Percentiles rank a stretch among this genome's conserved stretches.
Evolutionary conservation across 1,284 basidiomycete genomes (phyloP).

Genomic region (Chondrostereum purpureum): DNA sequence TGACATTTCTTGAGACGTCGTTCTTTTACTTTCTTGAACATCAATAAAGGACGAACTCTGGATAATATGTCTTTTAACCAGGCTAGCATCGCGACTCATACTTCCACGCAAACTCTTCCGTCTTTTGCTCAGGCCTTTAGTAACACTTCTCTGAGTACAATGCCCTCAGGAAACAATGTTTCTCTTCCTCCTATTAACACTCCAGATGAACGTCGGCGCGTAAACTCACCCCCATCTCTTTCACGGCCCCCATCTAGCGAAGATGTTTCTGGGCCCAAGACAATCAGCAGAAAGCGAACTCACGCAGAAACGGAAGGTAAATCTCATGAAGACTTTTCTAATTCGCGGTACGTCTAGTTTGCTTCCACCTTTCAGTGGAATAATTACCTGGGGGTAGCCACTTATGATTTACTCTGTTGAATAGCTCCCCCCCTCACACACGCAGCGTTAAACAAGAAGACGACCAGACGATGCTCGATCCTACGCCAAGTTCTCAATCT

Average conservation of each 20-base stretch:
- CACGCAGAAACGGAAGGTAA: slow-evolving; percentile 30
- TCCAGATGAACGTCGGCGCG: slow-evolving; percentile 23
- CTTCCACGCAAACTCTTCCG: slow-evolving; percentile 55
- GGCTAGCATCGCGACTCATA: slow-evolving; percentile 26
- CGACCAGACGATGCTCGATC: slow-evolving; percentile 41
- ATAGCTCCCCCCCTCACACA: slow-evolving; percentile 32
- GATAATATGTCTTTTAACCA: slow-evolving; percentile 34
- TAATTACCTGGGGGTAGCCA: neutral
- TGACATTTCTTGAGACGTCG: slow-evolving; percentile 10
- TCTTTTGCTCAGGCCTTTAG: slow-evolving; percentile 71
- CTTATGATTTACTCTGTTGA: slow-evolving; percentile 14
- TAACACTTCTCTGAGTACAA: slow-evolving; percentile 41
- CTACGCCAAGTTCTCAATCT: slow-evolving; percentile 25
- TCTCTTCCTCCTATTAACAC: slow-evolving; percentile 58
- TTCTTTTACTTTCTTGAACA: neutral
- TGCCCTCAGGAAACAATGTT: slow-evolving; percentile 38
- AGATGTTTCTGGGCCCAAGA: slow-evolving; percentile 19
- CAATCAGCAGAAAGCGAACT: slow-evolving; percentile 38
- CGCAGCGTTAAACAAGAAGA: slow-evolving; percentile 57
- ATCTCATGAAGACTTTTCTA: slow-evolving; percentile 29
- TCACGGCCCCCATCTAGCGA: slow-evolving; percentile 23
- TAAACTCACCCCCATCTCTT: slow-evolving; percentile 27
- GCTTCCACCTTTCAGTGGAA: slow-evolving; percentile 2
- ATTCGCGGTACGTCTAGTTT: slow-evolving; percentile 32
- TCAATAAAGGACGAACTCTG: neutral